Conservation (phyloP, 2,329 filamentous ascomycete genomes). For the Lasiodiplodia gonubiensis region DNA sequence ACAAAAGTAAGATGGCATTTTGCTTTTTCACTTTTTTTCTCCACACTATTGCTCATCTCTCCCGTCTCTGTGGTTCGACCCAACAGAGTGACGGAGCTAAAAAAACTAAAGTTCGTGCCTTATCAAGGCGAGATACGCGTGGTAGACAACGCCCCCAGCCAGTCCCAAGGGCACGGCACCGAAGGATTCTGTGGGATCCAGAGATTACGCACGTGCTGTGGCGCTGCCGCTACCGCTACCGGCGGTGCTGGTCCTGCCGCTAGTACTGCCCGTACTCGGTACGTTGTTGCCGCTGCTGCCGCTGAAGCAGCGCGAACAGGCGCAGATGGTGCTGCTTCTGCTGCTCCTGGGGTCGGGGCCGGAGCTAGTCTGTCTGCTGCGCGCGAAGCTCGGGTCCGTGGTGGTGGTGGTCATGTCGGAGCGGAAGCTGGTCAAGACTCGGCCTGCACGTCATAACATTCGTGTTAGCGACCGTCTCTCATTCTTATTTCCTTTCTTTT, state of each 20-base stretch:
- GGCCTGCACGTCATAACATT: constrained; percentile 1
- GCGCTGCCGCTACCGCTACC: neutral
- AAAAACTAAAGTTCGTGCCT: no score
- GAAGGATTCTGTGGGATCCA: neutral
- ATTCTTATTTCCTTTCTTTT: constrained; percentile 1
- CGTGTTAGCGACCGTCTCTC: constrained; percentile 3
- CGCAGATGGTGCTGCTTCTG: constrained; percentile 3
- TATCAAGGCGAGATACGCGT: no score
- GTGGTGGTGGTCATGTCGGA: constrained; percentile 9
- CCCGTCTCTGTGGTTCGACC: no score
- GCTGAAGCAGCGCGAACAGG: constrained; percentile 20
- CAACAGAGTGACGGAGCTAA: no score
- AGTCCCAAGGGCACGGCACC: neutral
- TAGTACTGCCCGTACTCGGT: neutral
- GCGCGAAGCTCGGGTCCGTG: constrained; percentile 22
- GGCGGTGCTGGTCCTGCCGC: neutral
- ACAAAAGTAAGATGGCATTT: neutral
- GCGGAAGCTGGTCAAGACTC: constrained; percentile 20
- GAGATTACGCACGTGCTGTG: neutral
- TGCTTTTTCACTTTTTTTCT: neutral
- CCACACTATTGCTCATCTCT: neutral
- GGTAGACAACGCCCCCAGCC: neutral
- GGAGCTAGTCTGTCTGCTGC: neutral
- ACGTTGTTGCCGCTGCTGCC: neutral
- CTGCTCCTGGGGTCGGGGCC: neutral